These are phyloP conservation scores for Fragosphaeria purpurea DNA, from an alignment of 2,329 filamentous ascomycete genomes.

Conservation along the genomic window DNA sequence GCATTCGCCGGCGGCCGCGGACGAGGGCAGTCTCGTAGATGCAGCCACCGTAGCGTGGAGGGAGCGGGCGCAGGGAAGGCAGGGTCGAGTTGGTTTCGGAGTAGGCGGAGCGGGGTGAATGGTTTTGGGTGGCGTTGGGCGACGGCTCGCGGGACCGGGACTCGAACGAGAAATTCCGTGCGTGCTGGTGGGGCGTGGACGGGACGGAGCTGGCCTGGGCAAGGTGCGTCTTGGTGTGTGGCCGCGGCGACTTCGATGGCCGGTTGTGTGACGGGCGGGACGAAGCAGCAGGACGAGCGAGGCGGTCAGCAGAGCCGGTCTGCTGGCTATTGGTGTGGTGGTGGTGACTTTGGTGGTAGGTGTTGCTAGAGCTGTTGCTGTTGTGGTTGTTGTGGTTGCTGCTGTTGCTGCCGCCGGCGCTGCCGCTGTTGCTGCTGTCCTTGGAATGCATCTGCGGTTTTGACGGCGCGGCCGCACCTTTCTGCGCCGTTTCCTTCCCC, in stretches of 20 bases:
- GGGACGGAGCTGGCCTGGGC: constrained; percentile 78
- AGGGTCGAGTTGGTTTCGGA: constrained; percentile 75
- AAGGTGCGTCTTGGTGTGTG: constrained; percentile 18
- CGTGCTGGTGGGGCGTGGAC: constrained; percentile 83
- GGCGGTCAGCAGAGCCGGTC: constrained; percentile 5
- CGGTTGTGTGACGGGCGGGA: constrained; percentile 18
- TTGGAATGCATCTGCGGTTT: neutral
- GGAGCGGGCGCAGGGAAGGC: constrained; percentile 56
- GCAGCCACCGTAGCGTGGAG: constrained; percentile 54
- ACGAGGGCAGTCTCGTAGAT: constrained; percentile 82
- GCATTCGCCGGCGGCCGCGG: constrained; percentile 75
- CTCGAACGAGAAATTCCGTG: constrained; percentile 70
- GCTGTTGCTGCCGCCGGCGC: neutral
- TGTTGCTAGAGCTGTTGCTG: constrained; percentile 2
- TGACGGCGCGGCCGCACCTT: constrained; percentile 34
- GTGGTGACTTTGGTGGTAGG: constrained; percentile 2
- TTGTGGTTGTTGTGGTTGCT: neutral
- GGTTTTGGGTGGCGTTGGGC: constrained; percentile 63
- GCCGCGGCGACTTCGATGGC: constrained; percentile 17
- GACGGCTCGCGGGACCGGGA: constrained; percentile 74
- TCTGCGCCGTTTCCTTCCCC: constrained; percentile 40
- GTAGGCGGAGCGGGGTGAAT: constrained; percentile 82
- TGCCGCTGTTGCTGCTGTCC: constrained; percentile 2
- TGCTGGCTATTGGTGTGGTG: constrained; percentile 3
- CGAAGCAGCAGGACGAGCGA: constrained; percentile 2